phyloP scores from a whole-genome alignment of 345 rosid genomes.

The Trapa bicornis region DNA sequence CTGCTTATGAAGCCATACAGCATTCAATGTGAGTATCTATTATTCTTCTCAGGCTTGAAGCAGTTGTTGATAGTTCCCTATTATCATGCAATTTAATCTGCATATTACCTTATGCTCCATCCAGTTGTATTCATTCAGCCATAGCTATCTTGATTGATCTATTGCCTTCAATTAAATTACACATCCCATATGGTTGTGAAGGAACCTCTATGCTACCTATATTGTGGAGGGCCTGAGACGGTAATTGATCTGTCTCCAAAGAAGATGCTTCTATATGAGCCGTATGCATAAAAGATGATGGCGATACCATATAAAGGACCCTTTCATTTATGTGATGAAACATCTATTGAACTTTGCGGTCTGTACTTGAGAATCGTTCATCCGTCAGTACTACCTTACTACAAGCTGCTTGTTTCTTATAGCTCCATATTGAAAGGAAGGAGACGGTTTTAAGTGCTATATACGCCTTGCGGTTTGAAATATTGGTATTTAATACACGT shows the following conservation, averaged over 20 bases:
- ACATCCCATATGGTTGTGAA: slow-evolving; percentile 15
- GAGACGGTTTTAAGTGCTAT: no score
- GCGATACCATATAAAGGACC: not conserved
- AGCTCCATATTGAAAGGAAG: no score
- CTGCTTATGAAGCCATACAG: slow-evolving; percentile 76
- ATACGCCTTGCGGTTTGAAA: no score
- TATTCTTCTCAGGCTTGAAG: not conserved
- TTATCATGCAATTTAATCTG: not conserved
- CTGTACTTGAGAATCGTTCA: not conserved
- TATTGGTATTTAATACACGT: no score
- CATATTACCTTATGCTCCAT: not conserved
- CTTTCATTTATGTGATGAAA: not conserved
- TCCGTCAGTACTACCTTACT: no score
- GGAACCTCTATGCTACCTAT: slow-evolving; percentile 89
- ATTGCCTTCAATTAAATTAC: not conserved
- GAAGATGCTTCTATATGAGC: not conserved
- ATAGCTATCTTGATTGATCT: not conserved
- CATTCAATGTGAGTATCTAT: slow-evolving; percentile 63
- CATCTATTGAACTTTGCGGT: not conserved
- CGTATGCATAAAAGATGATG: not conserved
- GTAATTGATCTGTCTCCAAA: slow-evolving; percentile 15
- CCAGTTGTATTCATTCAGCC: no score
- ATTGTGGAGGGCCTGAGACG: slow-evolving; percentile 68
- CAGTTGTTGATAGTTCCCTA: no score
- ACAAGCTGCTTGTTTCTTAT: no score